phyloP scores from a whole-genome alignment of 371 early-diverging fungal genomes.

The Dentiscutata heterogama region DNA sequence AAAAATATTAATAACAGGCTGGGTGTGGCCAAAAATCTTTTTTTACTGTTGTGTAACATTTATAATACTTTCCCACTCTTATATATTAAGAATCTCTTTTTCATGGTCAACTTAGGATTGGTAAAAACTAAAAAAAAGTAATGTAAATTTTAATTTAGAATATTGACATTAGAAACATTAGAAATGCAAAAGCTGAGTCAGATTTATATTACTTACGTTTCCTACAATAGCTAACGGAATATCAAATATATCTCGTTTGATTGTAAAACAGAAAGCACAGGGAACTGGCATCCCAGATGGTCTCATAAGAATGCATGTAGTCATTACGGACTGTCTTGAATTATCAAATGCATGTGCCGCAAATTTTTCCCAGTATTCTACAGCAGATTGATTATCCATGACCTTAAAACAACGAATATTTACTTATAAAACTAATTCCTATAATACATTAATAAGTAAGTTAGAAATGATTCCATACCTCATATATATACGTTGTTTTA shows the following conservation, averaged over 20 bases:
- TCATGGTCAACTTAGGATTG: background rate
- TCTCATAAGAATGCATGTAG: conserved; percentile 77
- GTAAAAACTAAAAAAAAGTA: conserved; percentile 19
- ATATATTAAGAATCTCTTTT: background rate
- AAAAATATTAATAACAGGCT: too few relatives aligned
- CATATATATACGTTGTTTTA: conserved; percentile 83
- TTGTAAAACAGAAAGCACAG: conserved; percentile 92
- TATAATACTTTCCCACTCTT: too few relatives aligned
- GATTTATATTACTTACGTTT: conserved; percentile 54
- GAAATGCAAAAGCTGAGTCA: too few relatives aligned
- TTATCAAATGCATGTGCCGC: conserved; percentile 91
- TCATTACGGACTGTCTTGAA: conserved; percentile 83
- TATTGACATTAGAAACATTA: too few relatives aligned
- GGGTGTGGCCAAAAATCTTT: too few relatives aligned
- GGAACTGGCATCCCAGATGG: conserved; percentile 75
- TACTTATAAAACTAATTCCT: background rate
- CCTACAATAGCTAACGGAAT: conserved; percentile 89
- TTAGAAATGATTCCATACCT: conserved; percentile 54
- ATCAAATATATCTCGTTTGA: conserved; percentile 93
- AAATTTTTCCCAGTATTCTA: conserved; percentile 94
- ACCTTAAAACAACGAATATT: conserved; percentile 61
- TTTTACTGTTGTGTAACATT: too few relatives aligned
- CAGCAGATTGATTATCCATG: conserved; percentile 90
- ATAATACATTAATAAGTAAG: background rate
- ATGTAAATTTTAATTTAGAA: background rate